Percentiles rank a stretch among this genome's conserved stretches.
These are phyloP conservation scores for Arachis monticola DNA, from an alignment of 331 rosid genomes.

Conservation along the genomic window DNA sequence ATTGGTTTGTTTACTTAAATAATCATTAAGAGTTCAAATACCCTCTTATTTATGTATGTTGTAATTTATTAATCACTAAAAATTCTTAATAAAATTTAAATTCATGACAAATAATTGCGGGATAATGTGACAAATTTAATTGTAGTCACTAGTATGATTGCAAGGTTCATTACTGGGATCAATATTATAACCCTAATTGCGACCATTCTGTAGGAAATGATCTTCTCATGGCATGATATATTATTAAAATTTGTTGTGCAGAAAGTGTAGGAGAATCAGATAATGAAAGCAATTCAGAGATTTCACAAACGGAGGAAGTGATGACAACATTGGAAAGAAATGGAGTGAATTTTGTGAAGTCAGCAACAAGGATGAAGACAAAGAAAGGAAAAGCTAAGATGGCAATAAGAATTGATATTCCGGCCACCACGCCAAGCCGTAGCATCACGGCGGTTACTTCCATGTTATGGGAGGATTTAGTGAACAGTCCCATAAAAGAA, in stretches of 20 bases:
- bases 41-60: too few species aligned
- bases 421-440: conserved; percentile 57
- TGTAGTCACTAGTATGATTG: too few species aligned
- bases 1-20: too few species aligned
- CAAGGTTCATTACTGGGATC: too few species aligned
- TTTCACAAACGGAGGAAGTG: conserved; percentile 65
- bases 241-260: conserved; percentile 29
- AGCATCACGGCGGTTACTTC: conserved; percentile 59
- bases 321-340: conserved; percentile 60
- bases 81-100: too few species aligned
- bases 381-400: conserved; percentile 78
- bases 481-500: conserved; percentile 64
- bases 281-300: conserved; percentile 44
- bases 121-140: too few species aligned
- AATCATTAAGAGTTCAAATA: too few species aligned
- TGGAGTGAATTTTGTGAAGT: conserved; percentile 55
- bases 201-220: too few species aligned
- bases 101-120: too few species aligned
- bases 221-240: too few species aligned
- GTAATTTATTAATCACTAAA: too few species aligned
- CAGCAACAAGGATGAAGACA: conserved; percentile 49
- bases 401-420: conserved; percentile 73
- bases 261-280: conserved; percentile 56
- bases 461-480: conserved; percentile 80
- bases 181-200: too few species aligned